phyloP scores from a whole-genome alignment of 2,329 filamentous ascomycete species.

The Xylariaceae sp. region DNA sequence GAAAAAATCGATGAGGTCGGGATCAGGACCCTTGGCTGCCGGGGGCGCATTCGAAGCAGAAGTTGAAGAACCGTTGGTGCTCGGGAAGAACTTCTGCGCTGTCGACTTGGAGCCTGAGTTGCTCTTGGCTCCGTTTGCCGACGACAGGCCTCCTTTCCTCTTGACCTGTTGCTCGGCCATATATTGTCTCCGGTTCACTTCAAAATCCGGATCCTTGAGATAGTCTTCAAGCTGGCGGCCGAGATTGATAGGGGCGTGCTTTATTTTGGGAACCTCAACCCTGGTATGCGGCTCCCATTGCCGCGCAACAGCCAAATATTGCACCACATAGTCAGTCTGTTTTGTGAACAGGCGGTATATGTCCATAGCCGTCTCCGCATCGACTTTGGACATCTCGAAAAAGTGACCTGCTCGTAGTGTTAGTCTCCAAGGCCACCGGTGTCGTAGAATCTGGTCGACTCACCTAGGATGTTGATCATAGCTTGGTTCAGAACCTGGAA shows the following conservation, averaged over 20 bases:
- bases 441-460: too few relatives aligned
- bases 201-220: constrained; percentile 88
- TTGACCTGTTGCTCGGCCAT: constrained; percentile 75
- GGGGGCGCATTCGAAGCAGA: constrained; percentile 35
- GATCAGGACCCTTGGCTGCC: constrained; percentile 55
- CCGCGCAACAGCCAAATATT: constrained; percentile 78
- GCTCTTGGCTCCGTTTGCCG: constrained; percentile 28
- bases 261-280: constrained; percentile 91
- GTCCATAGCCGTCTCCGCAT: constrained; percentile 83
- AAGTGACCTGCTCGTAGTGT: constrained; percentile 74
- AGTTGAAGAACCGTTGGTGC: constrained; percentile 26
- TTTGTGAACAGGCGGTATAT: constrained; percentile 90
- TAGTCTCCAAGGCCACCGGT: constrained; percentile 11
- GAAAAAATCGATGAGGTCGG: constrained; percentile 89
- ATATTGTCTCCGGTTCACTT: constrained; percentile 86
- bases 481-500: constrained; percentile 96
- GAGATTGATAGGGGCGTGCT: constrained; percentile 90
- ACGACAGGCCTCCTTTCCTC: constrained; percentile 37
- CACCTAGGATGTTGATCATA: constrained; percentile 92
- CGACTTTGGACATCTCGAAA: constrained; percentile 93
- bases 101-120: constrained; percentile 28
- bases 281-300: constrained; percentile 89
- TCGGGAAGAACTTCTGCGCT: constrained; percentile 35
- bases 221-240: constrained; percentile 90
- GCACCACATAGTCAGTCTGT: constrained; percentile 88